These are phyloP conservation scores for Nicotiana rustica DNA, from an alignment of 305 asterid genomes.

Conservation along the genomic window DNA sequence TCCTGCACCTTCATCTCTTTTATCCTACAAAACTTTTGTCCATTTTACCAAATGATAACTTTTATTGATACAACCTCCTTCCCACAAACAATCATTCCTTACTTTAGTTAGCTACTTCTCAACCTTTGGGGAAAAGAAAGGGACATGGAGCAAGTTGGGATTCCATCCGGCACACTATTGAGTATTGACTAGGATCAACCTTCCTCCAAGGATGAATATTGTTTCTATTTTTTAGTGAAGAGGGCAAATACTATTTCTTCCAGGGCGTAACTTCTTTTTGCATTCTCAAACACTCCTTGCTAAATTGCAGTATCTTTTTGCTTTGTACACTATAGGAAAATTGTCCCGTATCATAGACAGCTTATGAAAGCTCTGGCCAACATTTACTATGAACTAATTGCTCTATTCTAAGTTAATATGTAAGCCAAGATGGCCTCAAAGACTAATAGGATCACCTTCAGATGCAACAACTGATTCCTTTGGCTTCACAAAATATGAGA, in stretches of 20 bases:
- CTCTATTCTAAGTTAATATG: not conserved
- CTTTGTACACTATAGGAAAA: slow-evolving; percentile 4
- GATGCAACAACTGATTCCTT: not conserved
- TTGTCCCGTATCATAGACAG: not conserved
- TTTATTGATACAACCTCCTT: slow-evolving; percentile 5
- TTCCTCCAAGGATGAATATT: not conserved
- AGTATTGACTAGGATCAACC: not conserved
- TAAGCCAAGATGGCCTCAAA: not conserved
- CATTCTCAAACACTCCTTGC: not conserved
- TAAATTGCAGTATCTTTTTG: not conserved
- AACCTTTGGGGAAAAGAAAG: not conserved
- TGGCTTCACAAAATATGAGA: not conserved
- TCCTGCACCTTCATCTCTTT: not conserved
- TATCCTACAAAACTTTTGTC: not conserved
- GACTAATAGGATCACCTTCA: not conserved
- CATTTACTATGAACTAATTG: not conserved
- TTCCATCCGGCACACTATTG: not conserved
- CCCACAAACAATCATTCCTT: not conserved
- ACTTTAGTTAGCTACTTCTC: not conserved
- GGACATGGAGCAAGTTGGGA: slow-evolving; percentile 8
- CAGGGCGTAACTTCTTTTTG: not conserved
- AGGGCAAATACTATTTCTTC: not conserved
- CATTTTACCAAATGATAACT: not conserved
- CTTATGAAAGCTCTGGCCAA: not conserved
- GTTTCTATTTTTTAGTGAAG: slow-evolving; percentile 10